Percentiles rank a stretch among this genome's conserved stretches.
phyloP scores from a whole-genome alignment of 768 basidiomycete genomes.

The Sistotremastrum suecicum region DNA sequence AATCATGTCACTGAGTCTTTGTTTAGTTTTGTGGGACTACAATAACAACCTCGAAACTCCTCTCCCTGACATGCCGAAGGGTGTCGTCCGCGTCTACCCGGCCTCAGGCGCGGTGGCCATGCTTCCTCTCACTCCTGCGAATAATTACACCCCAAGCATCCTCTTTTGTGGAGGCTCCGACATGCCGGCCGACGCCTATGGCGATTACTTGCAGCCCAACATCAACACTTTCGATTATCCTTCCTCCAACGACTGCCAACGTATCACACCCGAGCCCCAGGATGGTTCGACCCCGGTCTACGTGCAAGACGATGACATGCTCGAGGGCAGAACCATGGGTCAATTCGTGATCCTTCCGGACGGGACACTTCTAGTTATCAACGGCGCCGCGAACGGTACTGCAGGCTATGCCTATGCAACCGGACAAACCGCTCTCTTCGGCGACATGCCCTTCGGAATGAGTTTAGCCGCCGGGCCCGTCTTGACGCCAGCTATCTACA shows the following conservation, averaged over 20 bases:
- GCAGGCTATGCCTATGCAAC: constrained; percentile 67
- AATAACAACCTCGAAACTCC: constrained; percentile 40
- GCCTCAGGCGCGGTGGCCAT: constrained; percentile 81
- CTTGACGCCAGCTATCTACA: constrained; percentile 69
- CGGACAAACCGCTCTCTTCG: constrained; percentile 24
- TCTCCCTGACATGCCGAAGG: constrained; percentile 59
- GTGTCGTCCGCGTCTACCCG: constrained; percentile 74
- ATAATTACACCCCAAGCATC: constrained; percentile 75
- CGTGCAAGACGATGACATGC: constrained; percentile 61
- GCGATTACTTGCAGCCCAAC: constrained; percentile 60
- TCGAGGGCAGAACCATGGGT: constrained; percentile 75
- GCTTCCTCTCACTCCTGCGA: constrained; percentile 81
- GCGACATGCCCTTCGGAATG: constrained; percentile 53
- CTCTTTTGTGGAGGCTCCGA: constrained; percentile 85
- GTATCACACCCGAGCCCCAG: constrained; percentile 73
- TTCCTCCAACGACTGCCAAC: constrained; percentile 59
- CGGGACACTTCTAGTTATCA: constrained; percentile 64
- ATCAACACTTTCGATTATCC: constrained; percentile 64
- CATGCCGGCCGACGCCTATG: constrained; percentile 60
- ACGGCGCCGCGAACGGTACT: constrained; percentile 76
- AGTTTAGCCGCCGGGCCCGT: constrained; percentile 73
- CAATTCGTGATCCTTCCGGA: constrained; percentile 79
- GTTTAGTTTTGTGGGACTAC: constrained; percentile 36
- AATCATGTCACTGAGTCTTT: not conserved
- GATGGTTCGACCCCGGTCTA: constrained; percentile 50